Percentiles rank a stretch among this genome's conserved stretches.
phyloP scores from a whole-genome alignment of 2,329 filamentous ascomycete genomes.

The Aspergillus niger region DNA sequence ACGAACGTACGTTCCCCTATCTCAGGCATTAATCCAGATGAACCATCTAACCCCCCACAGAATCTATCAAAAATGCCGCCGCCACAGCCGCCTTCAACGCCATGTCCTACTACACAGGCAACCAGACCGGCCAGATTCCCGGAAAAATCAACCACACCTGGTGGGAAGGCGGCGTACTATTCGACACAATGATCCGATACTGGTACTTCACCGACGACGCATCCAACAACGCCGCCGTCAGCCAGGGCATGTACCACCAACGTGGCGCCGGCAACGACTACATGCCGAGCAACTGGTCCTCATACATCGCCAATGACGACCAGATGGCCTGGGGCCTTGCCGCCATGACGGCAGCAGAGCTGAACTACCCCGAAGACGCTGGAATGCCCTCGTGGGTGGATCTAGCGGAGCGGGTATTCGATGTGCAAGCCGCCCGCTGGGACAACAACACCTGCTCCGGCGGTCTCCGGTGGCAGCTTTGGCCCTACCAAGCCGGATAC shows the following conservation, averaged over 20 bases:
- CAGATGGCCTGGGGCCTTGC: constrained; percentile 78
- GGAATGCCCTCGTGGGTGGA: constrained; percentile 70
- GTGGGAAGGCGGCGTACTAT: constrained; percentile 73
- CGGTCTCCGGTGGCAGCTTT: constrained; percentile 54
- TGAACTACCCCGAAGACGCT: constrained; percentile 69
- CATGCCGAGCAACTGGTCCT: constrained; percentile 62
- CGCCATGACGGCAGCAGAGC: constrained; percentile 73
- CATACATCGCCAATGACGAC: constrained; percentile 50
- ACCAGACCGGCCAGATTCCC: constrained; percentile 47
- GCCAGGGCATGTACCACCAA: constrained; percentile 69
- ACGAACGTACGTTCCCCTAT: not conserved
- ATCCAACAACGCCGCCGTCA: constrained; percentile 68
- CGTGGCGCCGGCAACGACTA: constrained; percentile 70
- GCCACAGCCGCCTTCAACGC: constrained; percentile 44
- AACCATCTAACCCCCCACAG: not conserved
- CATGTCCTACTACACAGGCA: constrained; percentile 52
- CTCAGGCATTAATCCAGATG: not conserved
- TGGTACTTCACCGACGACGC: constrained; percentile 77
- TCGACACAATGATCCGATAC: constrained; percentile 70
- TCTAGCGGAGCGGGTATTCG: constrained; percentile 74
- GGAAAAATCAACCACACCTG: constrained; percentile 52
- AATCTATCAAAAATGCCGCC: constrained; percentile 47
- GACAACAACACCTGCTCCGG: constrained; percentile 66
- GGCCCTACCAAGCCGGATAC: constrained; percentile 18
- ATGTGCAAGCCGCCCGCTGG: constrained; percentile 71